Conservation (phyloP, 306 rosid species). For the Cucumis hystrix region DNA sequence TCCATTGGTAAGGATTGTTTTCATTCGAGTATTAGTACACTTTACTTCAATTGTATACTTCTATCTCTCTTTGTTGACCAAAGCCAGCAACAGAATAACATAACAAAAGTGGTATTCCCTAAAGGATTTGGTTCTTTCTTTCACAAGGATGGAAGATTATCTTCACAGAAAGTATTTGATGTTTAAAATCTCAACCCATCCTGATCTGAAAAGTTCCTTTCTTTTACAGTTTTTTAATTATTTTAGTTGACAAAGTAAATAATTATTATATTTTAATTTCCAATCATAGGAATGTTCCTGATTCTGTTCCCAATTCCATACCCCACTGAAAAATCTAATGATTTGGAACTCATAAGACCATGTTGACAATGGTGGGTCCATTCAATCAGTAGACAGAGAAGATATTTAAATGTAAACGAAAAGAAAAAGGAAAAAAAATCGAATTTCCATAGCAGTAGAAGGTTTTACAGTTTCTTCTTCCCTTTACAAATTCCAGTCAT, state of each 20-base stretch:
- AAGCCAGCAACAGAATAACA: not conserved
- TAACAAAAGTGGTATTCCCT: not conserved
- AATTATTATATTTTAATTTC: not conserved
- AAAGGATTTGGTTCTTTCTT: not conserved
- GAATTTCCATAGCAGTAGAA: not conserved
- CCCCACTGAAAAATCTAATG: not conserved
- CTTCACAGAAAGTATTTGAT: not conserved
- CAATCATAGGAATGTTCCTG: not conserved
- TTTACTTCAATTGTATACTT: not conserved
- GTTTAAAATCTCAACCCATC: not conserved
- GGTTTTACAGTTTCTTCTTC: not conserved
- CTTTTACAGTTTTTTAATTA: not conserved
- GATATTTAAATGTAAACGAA: not conserved
- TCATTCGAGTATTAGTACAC: not conserved
- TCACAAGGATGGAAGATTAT: not conserved
- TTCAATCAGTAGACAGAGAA: not conserved
- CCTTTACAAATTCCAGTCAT: not conserved
- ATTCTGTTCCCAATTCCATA: not conserved
- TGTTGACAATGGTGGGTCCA: constrained; percentile 4
- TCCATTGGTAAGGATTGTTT: not conserved
- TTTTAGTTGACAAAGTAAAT: not conserved
- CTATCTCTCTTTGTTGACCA: not conserved
- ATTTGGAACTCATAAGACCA: not conserved
- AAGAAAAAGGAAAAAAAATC: not conserved
- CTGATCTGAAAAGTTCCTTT: not conserved